These are phyloP conservation scores for Boletus patriciae DNA, from an alignment of 768 basidiomycete genomes.

Conservation along the genomic window DNA sequence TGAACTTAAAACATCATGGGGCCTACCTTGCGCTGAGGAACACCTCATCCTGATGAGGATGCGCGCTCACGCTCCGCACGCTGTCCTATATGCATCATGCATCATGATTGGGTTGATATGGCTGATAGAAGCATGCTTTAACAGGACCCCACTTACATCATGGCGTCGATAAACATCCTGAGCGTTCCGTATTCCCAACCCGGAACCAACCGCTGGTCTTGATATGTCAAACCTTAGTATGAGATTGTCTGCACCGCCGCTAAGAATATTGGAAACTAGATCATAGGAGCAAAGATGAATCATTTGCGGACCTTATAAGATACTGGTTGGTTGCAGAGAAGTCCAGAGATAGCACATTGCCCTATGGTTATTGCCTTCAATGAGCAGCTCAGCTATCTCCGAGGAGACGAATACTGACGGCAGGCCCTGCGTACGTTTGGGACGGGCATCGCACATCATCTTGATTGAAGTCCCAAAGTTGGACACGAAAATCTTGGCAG, in stretches of 20 bases:
- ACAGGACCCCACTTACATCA: constrained; percentile 24
- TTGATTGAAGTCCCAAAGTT: constrained; percentile 68
- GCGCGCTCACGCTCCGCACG: constrained; percentile 63
- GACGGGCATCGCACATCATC: constrained; percentile 49
- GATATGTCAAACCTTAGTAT: constrained; percentile 57
- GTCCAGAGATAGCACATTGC: constrained; percentile 67
- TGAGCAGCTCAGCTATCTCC: constrained; percentile 23
- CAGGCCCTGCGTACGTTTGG: constrained; percentile 47
- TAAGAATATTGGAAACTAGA: constrained; percentile 25
- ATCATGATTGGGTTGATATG: constrained; percentile 16
- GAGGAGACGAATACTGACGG: constrained; percentile 29
- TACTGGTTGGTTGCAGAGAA: constrained; percentile 68
- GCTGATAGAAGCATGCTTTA: constrained; percentile 21
- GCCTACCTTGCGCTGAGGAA: constrained; percentile 68
- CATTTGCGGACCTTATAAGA: constrained; percentile 58
- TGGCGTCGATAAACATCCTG: constrained; percentile 33
- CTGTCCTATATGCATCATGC: constrained; percentile 48
- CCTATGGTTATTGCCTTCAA: constrained; percentile 40
- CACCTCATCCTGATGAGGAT: constrained; percentile 65
- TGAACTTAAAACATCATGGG: constrained; percentile 13
- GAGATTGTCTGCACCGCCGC: constrained; percentile 54
- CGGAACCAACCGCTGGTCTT: constrained; percentile 28
- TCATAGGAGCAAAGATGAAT: constrained; percentile 14
- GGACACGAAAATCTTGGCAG: constrained; percentile 50
- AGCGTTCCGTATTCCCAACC: constrained; percentile 14